phyloP scores from a whole-genome alignment of 768 basidiomycete genomes.

The Panus rudis region DNA sequence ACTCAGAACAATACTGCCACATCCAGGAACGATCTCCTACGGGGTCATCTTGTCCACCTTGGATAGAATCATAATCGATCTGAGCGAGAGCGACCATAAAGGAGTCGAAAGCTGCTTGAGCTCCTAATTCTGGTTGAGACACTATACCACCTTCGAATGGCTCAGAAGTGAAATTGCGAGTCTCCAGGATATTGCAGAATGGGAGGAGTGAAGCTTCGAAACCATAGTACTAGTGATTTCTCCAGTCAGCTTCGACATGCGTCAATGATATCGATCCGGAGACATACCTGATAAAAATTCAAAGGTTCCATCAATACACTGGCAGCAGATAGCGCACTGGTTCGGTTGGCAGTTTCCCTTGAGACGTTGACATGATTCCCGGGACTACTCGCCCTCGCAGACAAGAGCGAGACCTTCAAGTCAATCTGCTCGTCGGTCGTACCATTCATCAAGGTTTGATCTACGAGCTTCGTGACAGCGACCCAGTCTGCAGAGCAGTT shows the following conservation, averaged over 20 bases:
- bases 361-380: conserved; percentile 32
- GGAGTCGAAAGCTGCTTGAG: conserved; percentile 31
- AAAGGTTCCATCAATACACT: conserved; percentile 43
- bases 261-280: background rate
- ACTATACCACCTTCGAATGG: conserved; percentile 34
- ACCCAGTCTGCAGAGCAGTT: conserved; percentile 50
- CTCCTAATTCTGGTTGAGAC: conserved; percentile 25
- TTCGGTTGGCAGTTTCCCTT: conserved; percentile 24
- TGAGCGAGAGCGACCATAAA: conserved; percentile 38
- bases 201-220: conserved; percentile 37
- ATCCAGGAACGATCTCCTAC: conserved; percentile 41
- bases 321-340: conserved; percentile 34
- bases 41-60: conserved; percentile 34
- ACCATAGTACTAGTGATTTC: conserved; percentile 36
- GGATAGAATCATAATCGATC: conserved; percentile 39
- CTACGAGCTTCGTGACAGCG: conserved; percentile 32
- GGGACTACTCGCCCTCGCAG: conserved; percentile 35
- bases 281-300: conserved; percentile 37
- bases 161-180: conserved; percentile 31
- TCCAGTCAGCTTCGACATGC: background rate
- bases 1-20: conserved; percentile 49
- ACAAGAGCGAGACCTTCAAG: conserved; percentile 37
- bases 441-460: conserved; percentile 20
- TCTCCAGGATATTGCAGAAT: conserved; percentile 43
- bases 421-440: conserved; percentile 23